Percentiles rank a stretch among this genome's conserved stretches.
phyloP scores from a whole-genome alignment of 1,284 basidiomycete genomes.

The Coriolopsis trogii region DNA sequence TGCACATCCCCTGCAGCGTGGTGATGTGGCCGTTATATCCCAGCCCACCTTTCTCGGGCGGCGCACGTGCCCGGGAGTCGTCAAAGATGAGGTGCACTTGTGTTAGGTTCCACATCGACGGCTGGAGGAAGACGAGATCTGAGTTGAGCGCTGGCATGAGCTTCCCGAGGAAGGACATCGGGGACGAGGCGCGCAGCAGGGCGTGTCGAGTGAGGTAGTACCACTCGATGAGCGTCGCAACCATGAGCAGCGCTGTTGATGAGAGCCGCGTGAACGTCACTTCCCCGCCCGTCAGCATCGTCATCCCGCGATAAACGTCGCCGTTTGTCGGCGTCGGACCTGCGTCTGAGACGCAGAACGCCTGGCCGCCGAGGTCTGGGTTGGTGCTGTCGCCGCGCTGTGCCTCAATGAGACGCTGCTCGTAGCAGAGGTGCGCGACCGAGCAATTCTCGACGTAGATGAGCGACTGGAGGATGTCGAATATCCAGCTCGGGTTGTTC shows the following conservation, averaged over 20 bases:
- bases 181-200: conserved; percentile 36
- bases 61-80: conserved; percentile 63
- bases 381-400: conserved; percentile 40
- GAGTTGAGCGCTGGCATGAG: conserved; percentile 53
- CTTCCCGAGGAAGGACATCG: conserved; percentile 37
- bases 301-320: conserved; percentile 53
- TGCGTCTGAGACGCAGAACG: conserved; percentile 65
- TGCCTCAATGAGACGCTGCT: conserved; percentile 60
- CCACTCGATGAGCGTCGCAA: conserved; percentile 58
- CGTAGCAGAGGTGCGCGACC: conserved; percentile 70
- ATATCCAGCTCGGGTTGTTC: conserved; percentile 65
- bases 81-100: conserved; percentile 70
- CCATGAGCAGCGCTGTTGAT: conserved; percentile 53
- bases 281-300: conserved; percentile 37
- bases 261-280: conserved; percentile 56
- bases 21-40: conserved; percentile 51
- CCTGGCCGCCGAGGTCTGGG: conserved; percentile 71
- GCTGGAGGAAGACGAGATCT: conserved; percentile 68
- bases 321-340: conserved; percentile 62
- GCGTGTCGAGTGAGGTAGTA: conserved; percentile 51
- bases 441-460: conserved; percentile 76
- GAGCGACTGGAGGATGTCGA: conserved; percentile 60
- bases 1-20: conserved; percentile 39
- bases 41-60: conserved; percentile 63
- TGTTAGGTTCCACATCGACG: conserved; percentile 65